Conservation (phyloP, 1,139 yeast genomes). For the Sugiyamaella paludigena region DNA sequence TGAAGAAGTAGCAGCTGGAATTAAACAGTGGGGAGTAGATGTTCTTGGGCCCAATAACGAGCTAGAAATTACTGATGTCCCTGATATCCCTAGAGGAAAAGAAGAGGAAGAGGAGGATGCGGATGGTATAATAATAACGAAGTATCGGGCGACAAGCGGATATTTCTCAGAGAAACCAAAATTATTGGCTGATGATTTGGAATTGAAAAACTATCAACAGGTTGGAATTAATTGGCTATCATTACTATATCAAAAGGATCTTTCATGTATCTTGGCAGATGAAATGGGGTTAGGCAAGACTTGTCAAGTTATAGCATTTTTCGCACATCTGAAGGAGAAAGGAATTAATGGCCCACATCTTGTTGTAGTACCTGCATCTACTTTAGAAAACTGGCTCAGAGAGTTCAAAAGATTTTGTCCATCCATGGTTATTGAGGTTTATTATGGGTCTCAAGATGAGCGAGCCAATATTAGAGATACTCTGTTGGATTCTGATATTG, state of each 20-base stretch:
- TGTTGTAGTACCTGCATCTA: slow-evolving; percentile 91
- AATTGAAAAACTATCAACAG: slow-evolving; percentile 84
- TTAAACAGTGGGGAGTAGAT: slow-evolving; percentile 82
- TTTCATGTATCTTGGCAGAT: slow-evolving; percentile 94
- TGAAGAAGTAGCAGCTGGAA: slow-evolving; percentile 62
- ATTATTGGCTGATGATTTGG: slow-evolving; percentile 58
- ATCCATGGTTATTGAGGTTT: slow-evolving; percentile 73
- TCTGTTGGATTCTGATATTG: slow-evolving; percentile 34
- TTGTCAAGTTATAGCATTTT: slow-evolving; percentile 90
- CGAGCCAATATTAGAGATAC: slow-evolving; percentile 80
- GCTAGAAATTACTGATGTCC: slow-evolving; percentile 30
- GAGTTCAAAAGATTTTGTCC: slow-evolving; percentile 93
- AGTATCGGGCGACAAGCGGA: slow-evolving; percentile 33
- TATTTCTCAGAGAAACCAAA: slow-evolving; percentile 74
- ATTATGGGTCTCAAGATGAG: slow-evolving; percentile 84
- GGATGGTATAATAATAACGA: slow-evolving; percentile 23
- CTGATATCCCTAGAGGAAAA: slow-evolving; percentile 12
- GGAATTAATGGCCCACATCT: slow-evolving; percentile 64
- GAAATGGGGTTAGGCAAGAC: slow-evolving; percentile 99
- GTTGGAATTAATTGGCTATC: slow-evolving; percentile 95
- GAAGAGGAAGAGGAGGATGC: slow-evolving; percentile 28
- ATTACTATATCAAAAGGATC: slow-evolving; percentile 66
- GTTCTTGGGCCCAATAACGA: slow-evolving; percentile 51
- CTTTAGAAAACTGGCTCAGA: slow-evolving; percentile 95
- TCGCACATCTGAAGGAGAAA: slow-evolving; percentile 74